Base-by-base conservation (phyloP, 495 filamentous ascomycete genomes). In the Neurospora sp. region DNA sequence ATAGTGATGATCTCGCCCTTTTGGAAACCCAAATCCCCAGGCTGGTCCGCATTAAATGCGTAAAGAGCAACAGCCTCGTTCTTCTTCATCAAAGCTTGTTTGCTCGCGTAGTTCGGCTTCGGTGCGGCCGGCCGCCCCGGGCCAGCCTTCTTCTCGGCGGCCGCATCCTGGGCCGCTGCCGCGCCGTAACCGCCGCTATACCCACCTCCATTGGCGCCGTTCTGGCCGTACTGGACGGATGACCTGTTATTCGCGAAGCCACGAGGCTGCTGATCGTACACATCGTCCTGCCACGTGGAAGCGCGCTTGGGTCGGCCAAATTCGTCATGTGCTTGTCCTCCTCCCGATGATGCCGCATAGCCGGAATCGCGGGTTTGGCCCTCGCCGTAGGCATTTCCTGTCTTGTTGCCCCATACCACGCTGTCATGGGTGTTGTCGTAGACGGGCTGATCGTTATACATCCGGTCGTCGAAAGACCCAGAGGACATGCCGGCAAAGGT, bases 1-100 rank as follows among this genome's bases (percentile, higher is more conserved):
- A 99, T 96, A n/a, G 94, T 98, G 75, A 99, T 97, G 69, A 98
- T 83, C 41, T 99, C 96, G 22, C 96, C 96, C 85, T 99, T 98
- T 85, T 96, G 97, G 85, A 98, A 98, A 0, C 90, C 92, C 72
- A 99, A 81, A 79, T 99, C 96, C 31, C 96, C 96, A 0, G 92
- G 89, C 77, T 99, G 94, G 77, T 97, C 94, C 4, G 93, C 90
- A 74, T 98, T 94, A 80, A 98, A 99, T 3, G 92, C 94, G 77
- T 91, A 98, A 71, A 97, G 83, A 1, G 96, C 96, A 65, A 97
- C 83, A 0, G 93, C 96, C 81, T 99, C 93, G 76, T 97, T 92
- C 74, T 89, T 88, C 71, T 91, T 91, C 77, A 94, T 75, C 44
- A 86, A 80, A 0, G 88, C 88, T 73, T 90, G 89, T 78, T 88